A percentile compares a stretch with the other conserved stretches of the same genome.
Evolutionary conservation across 441 rosid species (phyloP).

Genomic region (Adansonia rubrostipa): DNA sequence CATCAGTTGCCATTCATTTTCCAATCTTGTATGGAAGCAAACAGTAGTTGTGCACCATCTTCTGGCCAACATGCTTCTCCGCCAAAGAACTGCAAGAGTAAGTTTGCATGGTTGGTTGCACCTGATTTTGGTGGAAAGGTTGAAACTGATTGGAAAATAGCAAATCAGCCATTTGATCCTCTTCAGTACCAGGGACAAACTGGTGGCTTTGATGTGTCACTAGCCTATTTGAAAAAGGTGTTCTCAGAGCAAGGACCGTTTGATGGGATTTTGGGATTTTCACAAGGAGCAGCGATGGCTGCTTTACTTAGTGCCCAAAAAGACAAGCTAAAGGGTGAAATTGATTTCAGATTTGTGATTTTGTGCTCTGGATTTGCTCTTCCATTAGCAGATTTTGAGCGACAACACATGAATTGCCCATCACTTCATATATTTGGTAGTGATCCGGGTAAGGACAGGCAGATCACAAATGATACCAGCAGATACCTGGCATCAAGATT

Average conservation of each 20-base stretch:
- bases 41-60: slow-evolving; percentile 28
- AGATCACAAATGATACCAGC: slow-evolving; percentile 73
- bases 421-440: slow-evolving; percentile 89
- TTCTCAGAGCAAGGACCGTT: slow-evolving; percentile 73
- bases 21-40: slow-evolving; percentile 37
- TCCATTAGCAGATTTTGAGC: slow-evolving; percentile 38
- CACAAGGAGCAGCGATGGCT: slow-evolving; percentile 95
- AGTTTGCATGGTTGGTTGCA: slow-evolving; percentile 82
- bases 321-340: slow-evolving; percentile 47
- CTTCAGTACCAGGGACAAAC: slow-evolving; percentile 85
- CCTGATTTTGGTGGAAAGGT: slow-evolving; percentile 45
- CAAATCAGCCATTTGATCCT: slow-evolving; percentile 70
- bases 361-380: slow-evolving; percentile 79
- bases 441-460: slow-evolving; percentile 70
- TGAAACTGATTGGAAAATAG: slow-evolving; percentile 58
- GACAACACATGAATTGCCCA: slow-evolving; percentile 59
- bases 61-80: slow-evolving; percentile 45
- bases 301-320: slow-evolving; percentile 58
- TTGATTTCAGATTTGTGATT: slow-evolving; percentile 72
- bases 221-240: slow-evolving; percentile 50
- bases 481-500: slow-evolving; percentile 58
- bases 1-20: slow-evolving; percentile 79
- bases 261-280: slow-evolving; percentile 90
- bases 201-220: slow-evolving; percentile 66
- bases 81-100: slow-evolving; percentile 62